Percentiles rank a stretch among this genome's conserved stretches.
phyloP scores from a whole-genome alignment of 257 asterid species.

The Solanum chilense region DNA sequence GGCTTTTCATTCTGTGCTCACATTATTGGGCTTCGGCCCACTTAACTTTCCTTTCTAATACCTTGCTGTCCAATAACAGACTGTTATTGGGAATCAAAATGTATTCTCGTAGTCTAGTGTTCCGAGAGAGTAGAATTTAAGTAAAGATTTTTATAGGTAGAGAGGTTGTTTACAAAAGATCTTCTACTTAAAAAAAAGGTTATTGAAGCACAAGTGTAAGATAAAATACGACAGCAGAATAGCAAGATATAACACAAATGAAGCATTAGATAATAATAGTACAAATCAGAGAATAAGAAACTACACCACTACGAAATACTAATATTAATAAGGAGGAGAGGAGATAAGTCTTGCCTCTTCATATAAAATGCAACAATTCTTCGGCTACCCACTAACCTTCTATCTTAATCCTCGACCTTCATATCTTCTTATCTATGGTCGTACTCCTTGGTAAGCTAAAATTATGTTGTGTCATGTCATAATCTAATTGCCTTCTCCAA shows the following conservation, averaged over 20 bases:
- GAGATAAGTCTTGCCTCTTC: neutral
- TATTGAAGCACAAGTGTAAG: neutral
- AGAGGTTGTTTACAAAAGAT: no score
- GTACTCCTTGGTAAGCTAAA: no score
- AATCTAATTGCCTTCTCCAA: neutral
- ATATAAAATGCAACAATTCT: neutral
- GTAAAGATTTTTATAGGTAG: neutral
- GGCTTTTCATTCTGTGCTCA: neutral
- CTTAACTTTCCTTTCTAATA: neutral
- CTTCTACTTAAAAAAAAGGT: no score
- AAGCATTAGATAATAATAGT: no score
- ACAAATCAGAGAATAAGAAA: neutral
- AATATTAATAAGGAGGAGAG: neutral
- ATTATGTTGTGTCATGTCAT: no score
- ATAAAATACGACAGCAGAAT: neutral
- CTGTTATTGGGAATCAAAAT: no score
- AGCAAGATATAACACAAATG: neutral
- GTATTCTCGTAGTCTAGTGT: neutral
- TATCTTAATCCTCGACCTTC: neutral
- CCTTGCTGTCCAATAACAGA: no score
- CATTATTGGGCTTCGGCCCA: neutral
- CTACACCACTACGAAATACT: neutral
- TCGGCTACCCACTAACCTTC: neutral
- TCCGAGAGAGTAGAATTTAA: neutral
- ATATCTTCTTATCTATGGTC: neutral